Conservation (phyloP, 257 asterid species). For the Fraxinus cuspidata region DNA sequence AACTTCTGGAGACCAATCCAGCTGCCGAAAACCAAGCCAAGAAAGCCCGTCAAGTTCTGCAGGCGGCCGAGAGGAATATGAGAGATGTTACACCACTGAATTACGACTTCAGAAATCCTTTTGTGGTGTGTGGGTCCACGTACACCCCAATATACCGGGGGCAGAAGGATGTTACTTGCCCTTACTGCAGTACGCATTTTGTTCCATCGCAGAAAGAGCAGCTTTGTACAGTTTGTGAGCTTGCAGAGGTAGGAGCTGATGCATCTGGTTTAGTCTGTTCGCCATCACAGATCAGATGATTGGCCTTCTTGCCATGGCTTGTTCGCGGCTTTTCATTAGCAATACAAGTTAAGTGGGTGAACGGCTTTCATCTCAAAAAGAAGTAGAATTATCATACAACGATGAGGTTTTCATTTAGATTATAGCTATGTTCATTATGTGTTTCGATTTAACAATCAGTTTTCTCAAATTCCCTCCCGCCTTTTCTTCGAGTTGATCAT, state of each 20-base stretch:
- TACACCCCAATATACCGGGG: constrained; percentile 80
- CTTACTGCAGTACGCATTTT: constrained; percentile 70
- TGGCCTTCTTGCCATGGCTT: constrained; percentile 6
- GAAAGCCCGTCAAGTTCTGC: constrained; percentile 70
- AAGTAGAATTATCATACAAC: constrained; percentile 22
- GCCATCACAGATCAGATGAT: constrained; percentile 69
- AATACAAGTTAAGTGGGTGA: background rate
- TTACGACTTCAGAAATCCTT: constrained; percentile 85
- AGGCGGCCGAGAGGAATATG: constrained; percentile 76
- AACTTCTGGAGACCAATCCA: constrained; percentile 79
- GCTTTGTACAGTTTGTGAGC: constrained; percentile 71
- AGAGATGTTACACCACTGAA: constrained; percentile 62
- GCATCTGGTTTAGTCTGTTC: constrained; percentile 88
- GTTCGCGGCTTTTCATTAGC: constrained; percentile 8
- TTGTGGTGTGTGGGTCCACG: constrained; percentile 82
- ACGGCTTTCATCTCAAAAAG: background rate
- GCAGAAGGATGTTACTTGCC: constrained; percentile 74
- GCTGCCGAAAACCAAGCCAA: constrained; percentile 54
- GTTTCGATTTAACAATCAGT: constrained; percentile 18
- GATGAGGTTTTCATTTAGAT: constrained; percentile 16
- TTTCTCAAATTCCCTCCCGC: background rate
- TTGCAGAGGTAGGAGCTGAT: constrained; percentile 71
- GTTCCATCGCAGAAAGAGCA: constrained; percentile 67
- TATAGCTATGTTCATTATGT: constrained; percentile 30
- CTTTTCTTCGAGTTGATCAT: background rate